Percentiles rank a stretch among this genome's conserved stretches.
Conservation (phyloP, 2,329 filamentous ascomycete species). For the Didymella lethalis region DNA sequence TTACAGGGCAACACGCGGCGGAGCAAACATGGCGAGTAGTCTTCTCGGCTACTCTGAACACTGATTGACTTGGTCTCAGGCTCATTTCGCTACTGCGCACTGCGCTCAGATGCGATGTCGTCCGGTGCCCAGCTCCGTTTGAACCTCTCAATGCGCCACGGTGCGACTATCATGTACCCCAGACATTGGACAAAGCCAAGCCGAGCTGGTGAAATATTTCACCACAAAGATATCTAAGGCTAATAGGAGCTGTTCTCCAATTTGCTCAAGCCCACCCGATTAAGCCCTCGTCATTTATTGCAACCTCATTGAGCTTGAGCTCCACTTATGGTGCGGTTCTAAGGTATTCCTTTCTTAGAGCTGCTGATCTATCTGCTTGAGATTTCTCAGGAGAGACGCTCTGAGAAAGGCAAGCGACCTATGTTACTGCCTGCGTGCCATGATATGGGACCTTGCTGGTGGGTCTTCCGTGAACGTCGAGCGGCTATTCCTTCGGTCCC, state of each 20-base stretch:
- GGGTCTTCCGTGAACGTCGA: background rate
- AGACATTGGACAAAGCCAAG: background rate
- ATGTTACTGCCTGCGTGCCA: background rate
- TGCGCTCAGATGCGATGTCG: conserved; percentile 1
- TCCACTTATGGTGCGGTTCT: background rate
- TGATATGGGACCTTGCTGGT: background rate
- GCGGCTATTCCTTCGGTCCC: background rate
- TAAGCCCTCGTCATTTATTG: background rate
- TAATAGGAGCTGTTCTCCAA: background rate
- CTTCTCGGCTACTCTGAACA: background rate
- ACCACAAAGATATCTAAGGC: background rate
- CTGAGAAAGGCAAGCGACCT: background rate
- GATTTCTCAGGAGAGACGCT: background rate
- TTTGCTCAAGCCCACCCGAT: background rate
- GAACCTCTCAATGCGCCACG: background rate
- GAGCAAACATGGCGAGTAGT: background rate
- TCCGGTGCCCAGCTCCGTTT: conserved; percentile 1
- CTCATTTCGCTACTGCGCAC: background rate
- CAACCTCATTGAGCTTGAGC: background rate
- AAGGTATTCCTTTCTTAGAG: background rate
- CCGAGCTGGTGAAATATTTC: background rate
- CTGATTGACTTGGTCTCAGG: conserved; percentile 9
- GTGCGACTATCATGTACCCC: background rate
- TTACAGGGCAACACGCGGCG: background rate
- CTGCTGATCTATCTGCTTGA: too few relatives aligned